Percentiles rank a stretch among this genome's conserved stretches.
Evolutionary conservation across 441 rosid species (phyloP).

Genomic region (Kokia cookei): DNA sequence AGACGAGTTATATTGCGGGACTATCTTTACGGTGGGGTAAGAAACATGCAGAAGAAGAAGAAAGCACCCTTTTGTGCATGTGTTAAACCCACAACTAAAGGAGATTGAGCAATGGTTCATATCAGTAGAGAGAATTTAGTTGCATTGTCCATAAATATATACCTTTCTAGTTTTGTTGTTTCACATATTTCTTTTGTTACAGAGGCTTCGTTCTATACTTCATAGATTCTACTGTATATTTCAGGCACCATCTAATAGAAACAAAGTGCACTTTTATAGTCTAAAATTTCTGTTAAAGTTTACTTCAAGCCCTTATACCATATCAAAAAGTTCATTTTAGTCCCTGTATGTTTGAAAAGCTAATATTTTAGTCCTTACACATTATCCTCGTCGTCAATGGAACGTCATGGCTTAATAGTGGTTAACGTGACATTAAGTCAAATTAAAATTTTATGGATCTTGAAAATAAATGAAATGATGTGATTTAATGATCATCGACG

Average conservation of each 20-base stretch:
- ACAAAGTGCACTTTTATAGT: neutral
- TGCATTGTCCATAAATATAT: conserved; percentile 29
- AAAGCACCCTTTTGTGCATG: conserved; percentile 65
- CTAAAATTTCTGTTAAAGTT: too few relatives aligned
- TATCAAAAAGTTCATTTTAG: too few relatives aligned
- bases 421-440: too few relatives aligned
- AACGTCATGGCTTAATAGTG: too few relatives aligned
- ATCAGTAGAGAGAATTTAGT: conserved; percentile 3
- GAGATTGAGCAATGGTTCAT: conserved; percentile 32
- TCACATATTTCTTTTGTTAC: conserved; percentile 4
- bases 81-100: conserved; percentile 53
- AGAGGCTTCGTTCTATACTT: conserved; percentile 7
- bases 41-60: conserved; percentile 43
- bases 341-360: too few relatives aligned
- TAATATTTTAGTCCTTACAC: too few relatives aligned
- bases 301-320: too few relatives aligned
- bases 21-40: conserved; percentile 60
- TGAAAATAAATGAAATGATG: too few relatives aligned
- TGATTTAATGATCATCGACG: too few relatives aligned
- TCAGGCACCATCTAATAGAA: neutral
- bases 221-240: neutral
- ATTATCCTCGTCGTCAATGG: too few relatives aligned
- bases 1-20: conserved; percentile 65
- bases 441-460: too few relatives aligned
- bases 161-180: conserved; percentile 11